A percentile compares a stretch with the other conserved stretches of the same genome.
Conservation (phyloP, 352 stramenopile species). For the Pythium coloratum region DNA sequence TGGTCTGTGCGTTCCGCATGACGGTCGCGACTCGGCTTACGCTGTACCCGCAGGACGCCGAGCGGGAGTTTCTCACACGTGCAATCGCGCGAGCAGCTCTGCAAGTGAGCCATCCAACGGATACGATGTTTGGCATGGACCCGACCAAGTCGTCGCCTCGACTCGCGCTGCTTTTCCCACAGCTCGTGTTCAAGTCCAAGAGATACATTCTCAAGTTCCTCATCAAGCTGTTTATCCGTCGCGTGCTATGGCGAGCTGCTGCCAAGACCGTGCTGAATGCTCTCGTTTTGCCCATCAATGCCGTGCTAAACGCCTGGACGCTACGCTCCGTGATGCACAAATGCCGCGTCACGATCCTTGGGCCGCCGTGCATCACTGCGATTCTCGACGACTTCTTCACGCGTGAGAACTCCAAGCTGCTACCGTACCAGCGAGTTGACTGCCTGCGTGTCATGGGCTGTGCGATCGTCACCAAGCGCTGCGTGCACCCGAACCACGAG, state of each 20-base stretch:
- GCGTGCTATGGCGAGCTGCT: neutral
- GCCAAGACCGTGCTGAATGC: neutral
- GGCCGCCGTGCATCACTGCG: neutral
- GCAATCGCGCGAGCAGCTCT: neutral
- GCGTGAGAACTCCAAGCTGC: neutral
- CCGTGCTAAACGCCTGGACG: neutral
- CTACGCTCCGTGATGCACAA: neutral
- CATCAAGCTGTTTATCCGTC: neutral
- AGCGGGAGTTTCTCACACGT: neutral
- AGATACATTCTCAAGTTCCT: slow-evolving; percentile 2
- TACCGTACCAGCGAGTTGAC: neutral
- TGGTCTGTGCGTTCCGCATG: neutral
- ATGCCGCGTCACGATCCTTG: slow-evolving; percentile 2
- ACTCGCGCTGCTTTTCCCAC: neutral
- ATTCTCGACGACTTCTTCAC: neutral
- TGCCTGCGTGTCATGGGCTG: neutral
- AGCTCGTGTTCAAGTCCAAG: slow-evolving; percentile 1
- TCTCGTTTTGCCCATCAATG: neutral
- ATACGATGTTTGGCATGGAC: neutral
- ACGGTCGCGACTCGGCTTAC: neutral
- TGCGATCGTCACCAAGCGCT: neutral
- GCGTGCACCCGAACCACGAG: neutral
- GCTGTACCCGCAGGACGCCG: neutral
- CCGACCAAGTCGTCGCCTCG: neutral
- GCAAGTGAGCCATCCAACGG: neutral